Percentiles rank a stretch among this genome's conserved stretches.
Conservation (phyloP, 176 grass and related monocot genomes). For the Phragmites australis region DNA sequence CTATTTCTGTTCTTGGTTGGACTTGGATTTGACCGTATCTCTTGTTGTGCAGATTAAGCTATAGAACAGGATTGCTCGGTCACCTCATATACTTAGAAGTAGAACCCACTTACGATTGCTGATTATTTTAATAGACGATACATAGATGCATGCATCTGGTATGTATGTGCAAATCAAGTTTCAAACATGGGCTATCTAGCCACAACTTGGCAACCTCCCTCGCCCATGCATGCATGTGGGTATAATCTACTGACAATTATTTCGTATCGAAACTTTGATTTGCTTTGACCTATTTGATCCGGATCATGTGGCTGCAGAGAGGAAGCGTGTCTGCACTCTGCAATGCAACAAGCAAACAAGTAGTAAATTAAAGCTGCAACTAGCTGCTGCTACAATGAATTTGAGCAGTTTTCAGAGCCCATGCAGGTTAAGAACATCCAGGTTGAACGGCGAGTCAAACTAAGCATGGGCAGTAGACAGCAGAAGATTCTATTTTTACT, state of each 20-base stretch:
- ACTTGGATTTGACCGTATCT: neutral
- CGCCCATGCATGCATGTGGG: neutral
- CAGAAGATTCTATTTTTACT: neutral
- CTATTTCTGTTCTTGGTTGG: neutral
- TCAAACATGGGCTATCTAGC: constrained; percentile 1
- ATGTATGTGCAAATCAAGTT: neutral
- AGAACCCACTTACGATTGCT: too few relatives aligned
- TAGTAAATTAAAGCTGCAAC: neutral
- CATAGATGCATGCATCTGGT: neutral
- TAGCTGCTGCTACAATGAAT: neutral
- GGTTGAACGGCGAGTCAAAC: neutral
- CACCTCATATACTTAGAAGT: neutral
- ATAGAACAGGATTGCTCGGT: neutral
- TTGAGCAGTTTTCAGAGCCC: neutral
- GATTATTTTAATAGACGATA: too few relatives aligned
- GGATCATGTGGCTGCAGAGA: neutral
- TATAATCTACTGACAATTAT: neutral
- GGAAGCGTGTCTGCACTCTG: neutral
- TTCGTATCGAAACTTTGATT: neutral
- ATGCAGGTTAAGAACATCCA: neutral
- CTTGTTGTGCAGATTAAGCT: neutral
- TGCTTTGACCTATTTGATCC: constrained; percentile 22
- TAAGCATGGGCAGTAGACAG: neutral
- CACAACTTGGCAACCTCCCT: neutral
- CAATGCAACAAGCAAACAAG: neutral